Base-by-base conservation (phyloP, 192 early-diverging fungal species). In the Coemansia sp. region DNA sequence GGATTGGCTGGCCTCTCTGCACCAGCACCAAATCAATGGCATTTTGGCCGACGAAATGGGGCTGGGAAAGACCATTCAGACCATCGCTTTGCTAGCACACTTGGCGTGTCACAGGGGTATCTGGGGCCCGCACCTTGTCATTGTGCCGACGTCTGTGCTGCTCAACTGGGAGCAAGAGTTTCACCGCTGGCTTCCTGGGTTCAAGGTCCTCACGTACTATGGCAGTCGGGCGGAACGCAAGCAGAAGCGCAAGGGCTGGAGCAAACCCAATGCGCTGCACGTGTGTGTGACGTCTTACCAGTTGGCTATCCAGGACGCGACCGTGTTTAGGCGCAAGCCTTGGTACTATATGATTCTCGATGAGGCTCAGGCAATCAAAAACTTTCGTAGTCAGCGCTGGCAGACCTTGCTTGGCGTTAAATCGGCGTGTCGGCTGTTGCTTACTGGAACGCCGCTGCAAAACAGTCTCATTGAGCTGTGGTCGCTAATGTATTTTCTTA, bases 341-440 rank as follows among this genome's bases (percentile, higher is more conserved):
- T 99, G 97, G 97, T 88, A 90, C 29, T 95, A 91, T 66, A 70
- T 99, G 36, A 92, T 92, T 1, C 93, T 99, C 0, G 97, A 99
- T 70, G 97, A 99, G 84, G 97, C 96, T 15, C 97, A 99, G 80
- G 88, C 95, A 19, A 86, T 99, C 59, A 99, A 99, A 73, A 99
- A 97, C 77, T 87, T 89, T 11, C 91, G 91, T 59, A 95, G 94
- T 4, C 92, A 95, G 74, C 83, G 97, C 8, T 92, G 95, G 76
- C 91, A 96, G 80, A 90, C 91, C 15, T 77, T 99, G 25, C 89
- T 89, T 62, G 86, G 87, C 7, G 96, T 96, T 71, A 68, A 86
- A 34, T 93, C 92, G 9, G 77, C 84, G 23, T 94, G 94, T 63
- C 90, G 97, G 2, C 77, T 99, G 3, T 77, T 99, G 42, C 95